These are phyloP conservation scores for Bruguiera hainesii DNA, from an alignment of 441 rosid genomes.

Conservation along the genomic window DNA sequence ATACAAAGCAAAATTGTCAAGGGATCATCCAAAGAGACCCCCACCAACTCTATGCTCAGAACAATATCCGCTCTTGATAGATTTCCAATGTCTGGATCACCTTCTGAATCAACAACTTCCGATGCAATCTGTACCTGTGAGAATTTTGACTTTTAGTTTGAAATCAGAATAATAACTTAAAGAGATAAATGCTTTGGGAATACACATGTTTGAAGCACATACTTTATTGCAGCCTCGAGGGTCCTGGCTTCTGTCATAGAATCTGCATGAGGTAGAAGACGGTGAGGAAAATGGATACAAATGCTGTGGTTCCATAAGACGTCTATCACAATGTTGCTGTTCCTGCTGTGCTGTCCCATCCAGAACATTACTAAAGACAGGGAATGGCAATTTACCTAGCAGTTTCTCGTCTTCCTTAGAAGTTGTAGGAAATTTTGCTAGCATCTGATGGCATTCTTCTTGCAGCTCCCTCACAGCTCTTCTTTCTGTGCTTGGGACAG, in stretches of 20 bases:
- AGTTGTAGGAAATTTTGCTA: conserved; percentile 62
- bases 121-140: conserved; percentile 69
- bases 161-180: background rate
- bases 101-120: conserved; percentile 69
- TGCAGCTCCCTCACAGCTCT: conserved; percentile 76
- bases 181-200: background rate
- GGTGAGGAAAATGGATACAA: background rate
- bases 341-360: background rate
- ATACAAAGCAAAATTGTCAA: too few species aligned
- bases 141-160: background rate
- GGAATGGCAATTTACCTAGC: conserved; percentile 40
- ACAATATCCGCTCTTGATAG: conserved; percentile 71
- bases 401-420: conserved; percentile 65
- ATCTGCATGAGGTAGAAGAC: conserved; percentile 36
- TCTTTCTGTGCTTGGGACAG: conserved; percentile 63
- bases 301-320: too few species aligned
- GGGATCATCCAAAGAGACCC: too few species aligned
- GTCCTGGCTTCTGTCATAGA: conserved; percentile 51
- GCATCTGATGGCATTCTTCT: conserved; percentile 75
- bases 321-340: too few species aligned
- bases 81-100: conserved; percentile 57
- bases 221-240: conserved; percentile 62
- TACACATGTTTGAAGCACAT: conserved; percentile 2
- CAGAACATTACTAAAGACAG: background rate
- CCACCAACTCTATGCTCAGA: conserved; percentile 19